These are phyloP conservation scores for Penicillium freii DNA, from an alignment of 2,329 filamentous ascomycete genomes.

Conservation along the genomic window DNA sequence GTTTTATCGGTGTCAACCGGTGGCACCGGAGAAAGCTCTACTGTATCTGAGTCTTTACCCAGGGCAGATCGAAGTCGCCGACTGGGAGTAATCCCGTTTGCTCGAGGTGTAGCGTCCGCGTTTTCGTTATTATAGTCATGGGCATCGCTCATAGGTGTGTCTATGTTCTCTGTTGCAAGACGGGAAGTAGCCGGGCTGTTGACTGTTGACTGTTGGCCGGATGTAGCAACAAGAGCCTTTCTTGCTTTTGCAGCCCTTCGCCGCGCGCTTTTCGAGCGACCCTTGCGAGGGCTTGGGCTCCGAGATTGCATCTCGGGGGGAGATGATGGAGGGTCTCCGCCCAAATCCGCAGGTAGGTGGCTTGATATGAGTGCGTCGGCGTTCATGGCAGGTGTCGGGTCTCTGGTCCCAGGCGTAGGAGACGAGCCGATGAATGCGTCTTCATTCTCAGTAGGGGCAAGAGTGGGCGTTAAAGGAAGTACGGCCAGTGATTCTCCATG, in stretches of 20 bases:
- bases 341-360: not conserved
- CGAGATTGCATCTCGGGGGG: conserved; percentile 32
- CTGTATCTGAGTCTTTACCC: conserved; percentile 15
- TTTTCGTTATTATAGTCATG: conserved; percentile 14
- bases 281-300: conserved; percentile 23
- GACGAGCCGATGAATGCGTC: conserved; percentile 52
- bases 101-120: not conserved
- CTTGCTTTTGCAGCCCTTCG: conserved; percentile 16
- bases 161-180: not conserved
- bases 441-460: conserved; percentile 42
- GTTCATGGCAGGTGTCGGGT: conserved; percentile 25
- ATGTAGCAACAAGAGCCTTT: conserved; percentile 9
- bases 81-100: conserved; percentile 16
- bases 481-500: conserved; percentile 25
- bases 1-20: conserved; percentile 7
- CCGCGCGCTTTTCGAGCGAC: conserved; percentile 10
- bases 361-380: conserved; percentile 22
- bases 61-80: conserved; percentile 28
- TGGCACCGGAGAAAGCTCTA: not conserved
- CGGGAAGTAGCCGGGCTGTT: conserved; percentile 10
- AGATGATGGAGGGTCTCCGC: conserved; percentile 36
- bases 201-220: conserved; percentile 5
- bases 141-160: conserved; percentile 5
- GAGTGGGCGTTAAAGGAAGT: conserved; percentile 44
- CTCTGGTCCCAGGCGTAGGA: conserved; percentile 50